Percentiles rank a stretch among this genome's conserved stretches.
phyloP scores from a whole-genome alignment of 2,329 filamentous ascomycete species.

The Esteya vermicola region DNA sequence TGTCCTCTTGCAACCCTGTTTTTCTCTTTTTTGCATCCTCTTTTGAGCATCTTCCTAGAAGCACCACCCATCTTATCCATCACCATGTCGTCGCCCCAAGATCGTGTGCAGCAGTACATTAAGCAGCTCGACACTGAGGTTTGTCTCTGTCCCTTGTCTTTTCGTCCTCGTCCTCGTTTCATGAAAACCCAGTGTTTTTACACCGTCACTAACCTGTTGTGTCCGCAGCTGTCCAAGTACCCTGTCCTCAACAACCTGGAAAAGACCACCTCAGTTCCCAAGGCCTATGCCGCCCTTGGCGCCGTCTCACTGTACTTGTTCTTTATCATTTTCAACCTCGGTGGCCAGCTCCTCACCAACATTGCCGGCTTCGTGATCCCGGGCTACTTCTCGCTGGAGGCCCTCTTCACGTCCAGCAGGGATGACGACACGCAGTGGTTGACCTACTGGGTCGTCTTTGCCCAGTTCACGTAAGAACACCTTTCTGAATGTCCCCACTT shows the following conservation, averaged over 20 bases:
- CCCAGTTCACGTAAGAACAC: slow-evolving; percentile 53
- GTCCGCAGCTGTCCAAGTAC: slow-evolving; percentile 69
- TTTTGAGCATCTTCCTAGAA: too few species aligned
- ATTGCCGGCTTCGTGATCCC: slow-evolving; percentile 71
- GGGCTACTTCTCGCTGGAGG: slow-evolving; percentile 69
- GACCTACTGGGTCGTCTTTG: slow-evolving; percentile 78
- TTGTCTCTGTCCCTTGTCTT: slow-evolving; percentile 18
- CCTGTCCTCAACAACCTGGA: slow-evolving; percentile 72
- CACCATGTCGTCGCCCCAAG: slow-evolving; percentile 60
- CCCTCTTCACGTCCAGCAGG: slow-evolving; percentile 59
- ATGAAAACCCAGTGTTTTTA: neutral
- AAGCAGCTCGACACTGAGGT: slow-evolving; percentile 75
- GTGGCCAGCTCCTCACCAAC: slow-evolving; percentile 78
- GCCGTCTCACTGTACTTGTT: slow-evolving; percentile 72
- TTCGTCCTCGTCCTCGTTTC: neutral
- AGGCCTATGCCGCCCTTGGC: slow-evolving; percentile 72
- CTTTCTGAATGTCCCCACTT: neutral
- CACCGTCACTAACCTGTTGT: neutral
- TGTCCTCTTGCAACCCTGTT: too few species aligned
- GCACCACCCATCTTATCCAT: neutral
- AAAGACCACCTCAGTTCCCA: slow-evolving; percentile 69
- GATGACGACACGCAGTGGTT: slow-evolving; percentile 72
- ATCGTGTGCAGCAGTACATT: slow-evolving; percentile 63
- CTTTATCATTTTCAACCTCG: slow-evolving; percentile 85
- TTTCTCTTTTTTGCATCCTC: neutral